Conservation (phyloP, 768 basidiomycete genomes). For the Hericium alpestre region DNA sequence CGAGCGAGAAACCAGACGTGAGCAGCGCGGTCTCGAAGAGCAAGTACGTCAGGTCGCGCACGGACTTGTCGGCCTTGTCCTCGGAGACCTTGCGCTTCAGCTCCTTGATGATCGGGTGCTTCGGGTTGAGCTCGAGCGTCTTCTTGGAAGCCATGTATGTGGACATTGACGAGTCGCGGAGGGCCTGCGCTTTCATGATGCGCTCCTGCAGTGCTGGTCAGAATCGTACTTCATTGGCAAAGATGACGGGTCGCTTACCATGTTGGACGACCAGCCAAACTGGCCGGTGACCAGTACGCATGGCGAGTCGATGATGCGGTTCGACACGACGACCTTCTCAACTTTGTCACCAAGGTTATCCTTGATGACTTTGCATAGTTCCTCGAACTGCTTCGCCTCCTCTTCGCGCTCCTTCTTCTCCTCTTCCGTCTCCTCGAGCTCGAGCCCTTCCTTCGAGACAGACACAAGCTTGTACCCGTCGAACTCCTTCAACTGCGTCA, state of each 20-base stretch:
- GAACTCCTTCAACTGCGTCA: constrained; percentile 98
- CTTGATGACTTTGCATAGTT: constrained; percentile 91
- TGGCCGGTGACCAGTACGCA: constrained; percentile 97
- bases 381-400: constrained; percentile 72
- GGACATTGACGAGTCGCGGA: constrained; percentile 96
- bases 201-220: constrained; percentile 46
- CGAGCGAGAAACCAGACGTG: constrained; percentile 90
- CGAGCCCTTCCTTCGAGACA: constrained; percentile 97
- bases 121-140: constrained; percentile 92
- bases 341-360: constrained; percentile 98
- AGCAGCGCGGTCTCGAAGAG: constrained; percentile 95
- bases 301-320: constrained; percentile 94
- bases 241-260: constrained; percentile 40
- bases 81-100: constrained; percentile 90
- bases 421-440: constrained; percentile 97
- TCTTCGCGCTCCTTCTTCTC: constrained; percentile 89
- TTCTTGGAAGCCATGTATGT: constrained; percentile 99
- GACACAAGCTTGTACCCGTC: constrained; percentile 96
- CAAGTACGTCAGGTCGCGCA: constrained; percentile 90
- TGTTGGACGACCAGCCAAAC: constrained; percentile 99
- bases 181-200: constrained; percentile 98
- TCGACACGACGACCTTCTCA: constrained; percentile 97
- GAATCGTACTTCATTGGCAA: neutral
- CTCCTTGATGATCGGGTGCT: constrained; percentile 90
- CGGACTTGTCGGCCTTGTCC: constrained; percentile 98